Evolutionary conservation across 169 alveolate species (phyloP), one percentile per base, ranked within the genome.

Genomic region (Sarcocystis neurona): DNA sequence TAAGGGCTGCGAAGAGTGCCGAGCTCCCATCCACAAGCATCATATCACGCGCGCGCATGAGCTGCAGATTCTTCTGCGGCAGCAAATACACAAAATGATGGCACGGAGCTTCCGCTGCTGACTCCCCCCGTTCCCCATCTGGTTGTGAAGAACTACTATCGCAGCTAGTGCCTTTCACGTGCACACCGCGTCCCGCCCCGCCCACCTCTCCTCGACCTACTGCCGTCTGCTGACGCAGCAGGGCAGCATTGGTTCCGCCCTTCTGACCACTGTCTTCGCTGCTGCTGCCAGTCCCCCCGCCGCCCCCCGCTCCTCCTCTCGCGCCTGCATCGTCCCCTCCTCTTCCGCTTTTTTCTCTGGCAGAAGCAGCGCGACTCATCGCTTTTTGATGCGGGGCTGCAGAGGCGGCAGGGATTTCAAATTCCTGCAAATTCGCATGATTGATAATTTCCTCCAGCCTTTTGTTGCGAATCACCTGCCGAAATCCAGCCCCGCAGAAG

Each of bases 401-500:
- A 20, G 86, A 23, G 27, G 68, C 80, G 53, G 66, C 34, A 8
- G 89, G 79, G 12, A 32, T 34, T 41, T 84, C 89, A 48, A 60
- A 84, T 12, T 84, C 89, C 23, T 23, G 44, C 27, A 39, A 46
- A 47, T 63, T 84, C 20, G 72, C 66, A 56, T 10, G 46, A 27
- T 32, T 44, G 18, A 84, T 43, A 32, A 84, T 84, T 20, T 84
- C 89, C 32, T 84, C 80, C 18, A 84, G 79, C 34, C 89, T 58
- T 46, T 84, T 84, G 79, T 84, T 84, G 63, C 77, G 75, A 10
- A 84, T 84, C 47, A 66, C 66, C 68, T 84, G 89, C 50, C 89
- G 89, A 50, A 84, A 84, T 4, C 70, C 47, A 6, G 79, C 44
- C 37, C 23, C 41, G 70, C 89, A 84, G 39, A 84, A 84, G 32